Evolutionary conservation across 441 rosid species (phyloP).

Genomic region (Mallotus repandus): DNA sequence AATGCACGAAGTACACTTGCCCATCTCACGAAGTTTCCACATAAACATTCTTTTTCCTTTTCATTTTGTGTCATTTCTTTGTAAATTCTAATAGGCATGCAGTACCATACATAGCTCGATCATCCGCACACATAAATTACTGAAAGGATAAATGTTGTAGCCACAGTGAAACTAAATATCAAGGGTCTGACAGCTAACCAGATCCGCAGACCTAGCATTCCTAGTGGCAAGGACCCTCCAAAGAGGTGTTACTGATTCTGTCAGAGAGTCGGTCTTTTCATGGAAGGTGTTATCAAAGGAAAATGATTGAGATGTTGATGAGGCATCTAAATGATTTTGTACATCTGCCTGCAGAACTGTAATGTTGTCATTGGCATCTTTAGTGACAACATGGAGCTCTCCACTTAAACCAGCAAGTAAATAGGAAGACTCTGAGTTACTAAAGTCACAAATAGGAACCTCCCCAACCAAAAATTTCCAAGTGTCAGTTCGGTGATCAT

Average conservation of each 20-base stretch:
- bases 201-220: constrained; percentile 63
- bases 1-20: neutral
- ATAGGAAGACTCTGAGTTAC: constrained; percentile 76
- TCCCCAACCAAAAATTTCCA: constrained; percentile 79
- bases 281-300: constrained; percentile 17
- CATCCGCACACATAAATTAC: neutral
- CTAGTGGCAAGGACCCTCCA: constrained; percentile 67
- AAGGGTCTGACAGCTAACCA: constrained; percentile 81
- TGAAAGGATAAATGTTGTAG: neutral
- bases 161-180: constrained; percentile 38
- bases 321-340: constrained; percentile 36
- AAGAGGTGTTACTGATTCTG: constrained; percentile 45
- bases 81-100: neutral
- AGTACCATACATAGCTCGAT: neutral
- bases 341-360: constrained; percentile 60
- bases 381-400: constrained; percentile 79
- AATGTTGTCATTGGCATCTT: constrained; percentile 49
- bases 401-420: constrained; percentile 79
- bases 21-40: neutral
- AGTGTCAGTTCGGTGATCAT: constrained; percentile 69
- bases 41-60: neutral
- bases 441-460: constrained; percentile 57
- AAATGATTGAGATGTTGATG: constrained; percentile 32
- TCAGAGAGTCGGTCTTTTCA: constrained; percentile 30
- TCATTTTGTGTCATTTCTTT: neutral